Evolutionary conservation across 2,329 filamentous ascomycete species (phyloP), one percentile per base, ranked within the genome.

Genomic region (Hypoxylon sp.): DNA sequence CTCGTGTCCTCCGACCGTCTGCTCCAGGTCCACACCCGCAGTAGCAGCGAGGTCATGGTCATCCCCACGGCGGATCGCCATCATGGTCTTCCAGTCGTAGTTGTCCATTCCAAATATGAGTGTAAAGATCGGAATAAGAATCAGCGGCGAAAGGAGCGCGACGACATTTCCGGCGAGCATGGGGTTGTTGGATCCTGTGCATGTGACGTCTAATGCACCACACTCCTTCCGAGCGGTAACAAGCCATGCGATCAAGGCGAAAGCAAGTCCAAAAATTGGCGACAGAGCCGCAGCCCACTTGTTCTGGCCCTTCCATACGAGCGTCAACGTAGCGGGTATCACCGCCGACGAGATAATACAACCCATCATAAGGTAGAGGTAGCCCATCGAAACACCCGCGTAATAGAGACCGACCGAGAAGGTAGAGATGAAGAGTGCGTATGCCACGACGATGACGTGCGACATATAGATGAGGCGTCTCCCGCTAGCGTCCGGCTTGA

Each of bases 121-220:
- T 0, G 92, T 94, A n/a, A 96, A 83, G 45, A 95, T 65, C 0
- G 93, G 92, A 7, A 95, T 85, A 74, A 95, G 89, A 40, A 95
- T 75, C 0, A 92, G 66, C 0, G 93, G 93, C 0, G 91, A 90
- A 6, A 97, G 87, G 1, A 97, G 85, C 0, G 93, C 92, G 0
- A 90, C 88, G 2, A 97, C 92, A 70, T 97, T 97, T 30, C 93
- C 93, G 1, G 91, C 93, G 20, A 97, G 81, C 93, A 96, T 96
- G 11, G 93, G 92, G 68, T 92, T 87, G 79, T 96, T 96, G n/a
- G 89, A 86, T 1, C 94, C 94, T 0, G 93, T 95, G 70, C 90
- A 92, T 0, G 80, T 84, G 40, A 97, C 91, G 45, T 84, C 87
- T 24, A 97, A 84, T 1, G 80, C 79, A 18, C 91, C 91, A 71